Percentiles rank a stretch among this genome's conserved stretches.
phyloP scores from a whole-genome alignment of 805 yeast genomes.

The Blastobotrys americana region DNA sequence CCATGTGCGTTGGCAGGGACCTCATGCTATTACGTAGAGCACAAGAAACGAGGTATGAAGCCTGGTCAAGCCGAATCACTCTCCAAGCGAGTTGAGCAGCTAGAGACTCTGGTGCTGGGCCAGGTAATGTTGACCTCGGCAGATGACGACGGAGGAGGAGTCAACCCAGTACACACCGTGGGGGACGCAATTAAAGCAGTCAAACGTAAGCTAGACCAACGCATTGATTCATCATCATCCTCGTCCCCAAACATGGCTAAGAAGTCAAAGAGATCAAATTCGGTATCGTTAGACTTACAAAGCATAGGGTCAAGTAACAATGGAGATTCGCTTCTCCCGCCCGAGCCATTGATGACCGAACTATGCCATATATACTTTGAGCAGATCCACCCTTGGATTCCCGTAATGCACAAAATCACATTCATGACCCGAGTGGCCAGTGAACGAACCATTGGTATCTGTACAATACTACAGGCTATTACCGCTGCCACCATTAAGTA shows the following conservation, averaged over 20 bases:
- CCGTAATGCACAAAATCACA: conserved; percentile 6
- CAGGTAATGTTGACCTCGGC: conserved; percentile 1
- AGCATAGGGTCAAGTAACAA: background rate
- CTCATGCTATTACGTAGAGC: conserved; percentile 3
- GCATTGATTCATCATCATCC: background rate
- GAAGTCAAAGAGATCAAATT: background rate
- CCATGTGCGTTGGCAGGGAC: background rate
- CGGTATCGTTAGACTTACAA: background rate
- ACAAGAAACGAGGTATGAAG: background rate
- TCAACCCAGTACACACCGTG: background rate
- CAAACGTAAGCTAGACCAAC: background rate
- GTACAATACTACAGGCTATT: conserved; percentile 1
- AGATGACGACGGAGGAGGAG: background rate
- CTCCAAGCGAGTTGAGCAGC: conserved; percentile 1
- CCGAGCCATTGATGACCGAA: conserved; percentile 4
- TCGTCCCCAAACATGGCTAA: background rate
- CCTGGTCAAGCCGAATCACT: conserved; percentile 1
- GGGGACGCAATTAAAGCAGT: background rate
- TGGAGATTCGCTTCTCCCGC: conserved; percentile 2
- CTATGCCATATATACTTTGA: conserved; percentile 5
- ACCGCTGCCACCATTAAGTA: background rate
- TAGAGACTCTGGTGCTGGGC: background rate
- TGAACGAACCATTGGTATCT: background rate
- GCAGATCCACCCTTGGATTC: conserved; percentile 11
- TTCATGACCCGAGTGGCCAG: background rate